Evolutionary conservation across 768 basidiomycete species (phyloP), one percentile per base, ranked within the genome.

Genomic region (Mycena olivaceomarginata): DNA sequence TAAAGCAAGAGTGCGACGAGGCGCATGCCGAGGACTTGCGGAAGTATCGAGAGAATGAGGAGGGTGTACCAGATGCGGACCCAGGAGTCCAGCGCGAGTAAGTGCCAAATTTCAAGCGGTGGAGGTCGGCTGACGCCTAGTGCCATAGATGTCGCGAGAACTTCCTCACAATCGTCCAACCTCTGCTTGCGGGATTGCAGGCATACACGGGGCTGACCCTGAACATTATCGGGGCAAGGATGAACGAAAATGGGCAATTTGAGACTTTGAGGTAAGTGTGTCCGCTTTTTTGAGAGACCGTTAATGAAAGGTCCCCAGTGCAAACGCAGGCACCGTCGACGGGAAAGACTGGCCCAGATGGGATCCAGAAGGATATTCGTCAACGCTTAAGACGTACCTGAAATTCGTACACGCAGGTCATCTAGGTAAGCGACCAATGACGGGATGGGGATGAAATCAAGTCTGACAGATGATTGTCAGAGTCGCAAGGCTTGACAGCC

Each of bases 201-300:
- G 70, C 48, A 22, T 72, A 39, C 37, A 72, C 70, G 4, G 71
- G 71, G 2, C 65, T 66, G 12, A 53, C 48, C 0, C n/a, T 72
- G 5, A 72, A 72, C 40, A 20, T 72, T 4, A 51, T 72, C 2
- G 71, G 46, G 0, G 71, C 13, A 4, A n/a, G 63, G 2, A 15
- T 72, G 37, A 13, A n/a, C 22, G 53, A 51, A 51, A 51, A 12
- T 15, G 16, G 22, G n/a, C 39, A 64, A 4, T 72, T 72, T 20
- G 51, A 65, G 15, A 51, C 65, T 6, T 40, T 31, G 4, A 72
- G 71, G 63, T 72, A 57, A 6, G 45, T 6, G 6, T 6, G 9
- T 5, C 43, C 31, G 31, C 31, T 31, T 31, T 31, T 4, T 31
- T 31, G 31, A 31, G 31, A 31, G 3, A 31, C 3, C 31, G 31